Base-by-base conservation (phyloP, 2,329 filamentous ascomycete genomes). In the Colletotrichum brevisporum region DNA sequence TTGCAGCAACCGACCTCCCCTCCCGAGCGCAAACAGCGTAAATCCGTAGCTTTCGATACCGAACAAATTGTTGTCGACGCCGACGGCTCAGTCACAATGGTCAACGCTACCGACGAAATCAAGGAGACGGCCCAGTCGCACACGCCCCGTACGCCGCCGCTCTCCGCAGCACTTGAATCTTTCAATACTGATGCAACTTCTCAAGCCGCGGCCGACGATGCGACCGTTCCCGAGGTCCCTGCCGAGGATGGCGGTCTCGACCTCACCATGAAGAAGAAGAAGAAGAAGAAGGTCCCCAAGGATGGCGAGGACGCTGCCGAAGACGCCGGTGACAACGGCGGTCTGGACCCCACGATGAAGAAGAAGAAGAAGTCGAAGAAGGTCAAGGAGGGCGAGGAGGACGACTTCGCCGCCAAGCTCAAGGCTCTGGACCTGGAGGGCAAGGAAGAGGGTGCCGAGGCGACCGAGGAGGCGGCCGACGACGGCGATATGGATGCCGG, bases 31-130 rank as follows among this genome's bases (percentile, higher is more conserved):
- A 94, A 93, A 82, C 90, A 92, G 77, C 92, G 95, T 84, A 97
- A 98, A 85, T 97, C 94, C 54, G 95, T 98, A 77, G 91, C 94
- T 73, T 98, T 98, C 82, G 95, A 92, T 79, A 93, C 96, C 82
- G 93, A 94, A 78, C 89, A 94, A 76, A 89, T 93, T 74, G 90
- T 97, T 76, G 95, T 98, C 80, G 93, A 97, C 85, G 89, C 90
- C 82, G 93, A 97, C 87, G 95, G 95, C 76, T 90, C 91, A 79
- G 90, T 98, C 79, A 94, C 89, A 77, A 91, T 92, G 83, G 87
- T 90, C 80, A 90, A 93, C 80, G 88, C 91, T 74, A 86, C 88
- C 75, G 90, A 92, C 77, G 92, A 94, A 76, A 87, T 92, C 75
- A 94, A 94, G 85, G 89, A 92, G 74, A 93, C 92, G 76, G 94